phyloP scores from a whole-genome alignment of 371 early-diverging fungal genomes.

The Zopfochytrium polystomum region DNA sequence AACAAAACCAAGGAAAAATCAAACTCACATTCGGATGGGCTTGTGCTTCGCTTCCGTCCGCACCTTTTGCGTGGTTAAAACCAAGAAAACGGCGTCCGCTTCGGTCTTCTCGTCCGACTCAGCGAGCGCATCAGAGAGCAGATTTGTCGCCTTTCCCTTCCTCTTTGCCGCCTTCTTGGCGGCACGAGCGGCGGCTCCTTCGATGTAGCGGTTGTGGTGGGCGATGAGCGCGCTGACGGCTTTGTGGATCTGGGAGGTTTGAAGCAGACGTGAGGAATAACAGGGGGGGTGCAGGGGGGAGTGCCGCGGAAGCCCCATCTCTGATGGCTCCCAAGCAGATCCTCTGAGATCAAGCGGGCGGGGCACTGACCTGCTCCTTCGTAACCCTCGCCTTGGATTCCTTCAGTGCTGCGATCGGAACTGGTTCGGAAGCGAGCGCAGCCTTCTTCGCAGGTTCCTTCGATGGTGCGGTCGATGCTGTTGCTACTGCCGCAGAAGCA shows the following conservation, averaged over 20 bases:
- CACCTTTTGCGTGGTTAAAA: conserved; percentile 59
- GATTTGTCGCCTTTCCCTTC: neutral
- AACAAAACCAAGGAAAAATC: neutral
- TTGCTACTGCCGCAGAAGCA: too few species aligned
- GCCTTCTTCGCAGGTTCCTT: too few species aligned
- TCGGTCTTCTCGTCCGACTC: conserved; percentile 3
- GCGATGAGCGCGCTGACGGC: conserved; percentile 61
- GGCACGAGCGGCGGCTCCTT: conserved; percentile 19
- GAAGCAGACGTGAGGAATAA: conserved; percentile 1
- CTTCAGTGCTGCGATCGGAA: too few species aligned
- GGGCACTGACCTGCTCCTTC: too few species aligned
- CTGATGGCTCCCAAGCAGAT: too few species aligned
- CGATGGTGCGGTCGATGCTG: too few species aligned
- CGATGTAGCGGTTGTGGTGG: conserved; percentile 36
- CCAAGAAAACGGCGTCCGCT: conserved; percentile 43
- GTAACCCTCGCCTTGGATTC: too few species aligned
- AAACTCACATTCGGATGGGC: conserved; percentile 59
- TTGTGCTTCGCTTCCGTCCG: conserved; percentile 51
- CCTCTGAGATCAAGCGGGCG: too few species aligned
- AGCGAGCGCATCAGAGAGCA: neutral
- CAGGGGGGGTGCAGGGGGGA: neutral
- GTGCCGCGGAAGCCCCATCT: too few species aligned
- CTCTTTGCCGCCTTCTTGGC: neutral
- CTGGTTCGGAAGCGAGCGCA: too few species aligned
- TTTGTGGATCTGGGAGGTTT: conserved; percentile 38